Base-by-base conservation (phyloP, 768 basidiomycete genomes). In the Leucogyrophana mollusca region DNA sequence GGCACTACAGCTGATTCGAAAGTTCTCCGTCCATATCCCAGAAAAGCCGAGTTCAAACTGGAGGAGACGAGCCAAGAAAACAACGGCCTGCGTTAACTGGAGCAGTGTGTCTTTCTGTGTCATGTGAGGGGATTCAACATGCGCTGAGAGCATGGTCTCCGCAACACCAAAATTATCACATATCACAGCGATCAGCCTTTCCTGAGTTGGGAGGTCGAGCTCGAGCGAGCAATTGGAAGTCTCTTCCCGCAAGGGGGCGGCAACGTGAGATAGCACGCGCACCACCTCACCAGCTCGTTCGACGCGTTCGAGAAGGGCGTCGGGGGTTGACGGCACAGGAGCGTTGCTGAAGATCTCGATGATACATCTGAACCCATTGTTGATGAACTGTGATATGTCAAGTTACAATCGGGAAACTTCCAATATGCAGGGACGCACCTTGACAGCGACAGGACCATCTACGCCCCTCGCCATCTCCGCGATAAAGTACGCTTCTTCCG, bases 401-500 rank as follows among this genome's bases (percentile, higher is more conserved):
- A 30, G 22, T 34, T n/a, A 7, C 24, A 13, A 32, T 22, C 7
- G 27, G 23, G 11, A 11, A 40, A 22, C 5, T 9, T 37, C 22
- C 1, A 3, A 30, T 36, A 13, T 24, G 32, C 37, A 21, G 13
- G 23, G 4, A 43, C 62, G 34, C 53, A 87, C 88, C 78, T 87
- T 90, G 43, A 74, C 75, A 4, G 82, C 85, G 24, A 92, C 81
- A 0, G 73, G 67, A 35, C 69, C 74, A 37, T 84, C 83, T 8
- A 85, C 83, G 22, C 85, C 85, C 53, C 77, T 76, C 16, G 84
- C 77, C 77, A 91, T 86, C 59, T 89, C 85, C n/a, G 86, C 86
- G 4, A 91, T 82, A 54, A 90, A 87, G 51, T 83, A 86, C 0
- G 87, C 88, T 62, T 91, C 85, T 53, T 91, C 88, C 0, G 82